A percentile compares a stretch with the other conserved stretches of the same genome.
These are phyloP conservation scores for Leishmania mexicana DNA, from an alignment of 208 protist genomes.

Conservation along the genomic window DNA sequence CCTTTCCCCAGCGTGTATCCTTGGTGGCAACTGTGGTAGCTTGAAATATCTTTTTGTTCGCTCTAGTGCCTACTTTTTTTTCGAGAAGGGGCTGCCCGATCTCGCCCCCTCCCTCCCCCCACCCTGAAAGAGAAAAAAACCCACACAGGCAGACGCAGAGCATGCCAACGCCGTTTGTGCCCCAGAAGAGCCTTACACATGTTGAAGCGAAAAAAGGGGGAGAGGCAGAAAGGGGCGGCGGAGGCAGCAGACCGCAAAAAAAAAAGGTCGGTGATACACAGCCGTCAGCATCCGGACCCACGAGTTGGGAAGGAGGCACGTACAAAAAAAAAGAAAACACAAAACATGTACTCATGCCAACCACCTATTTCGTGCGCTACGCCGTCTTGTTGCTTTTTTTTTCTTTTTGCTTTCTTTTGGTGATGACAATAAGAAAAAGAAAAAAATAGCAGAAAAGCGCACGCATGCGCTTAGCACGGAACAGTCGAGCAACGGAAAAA, in stretches of 20 bases:
- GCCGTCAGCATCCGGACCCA: not conserved
- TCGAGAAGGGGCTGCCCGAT: not conserved
- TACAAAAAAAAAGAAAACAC: not conserved
- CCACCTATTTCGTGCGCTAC: not conserved
- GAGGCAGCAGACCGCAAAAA: not conserved
- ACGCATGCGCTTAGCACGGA: not conserved
- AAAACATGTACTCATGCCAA: not conserved
- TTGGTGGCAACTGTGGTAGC: not conserved
- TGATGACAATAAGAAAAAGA: not conserved
- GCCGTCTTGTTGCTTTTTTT: not conserved
- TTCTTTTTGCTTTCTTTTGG: not conserved
- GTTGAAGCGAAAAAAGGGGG: not conserved
- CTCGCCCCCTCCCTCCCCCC: not conserved
- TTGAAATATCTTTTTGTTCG: not conserved
- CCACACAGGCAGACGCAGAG: not conserved
- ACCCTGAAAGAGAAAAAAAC: not conserved
- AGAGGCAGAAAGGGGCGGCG: not conserved
- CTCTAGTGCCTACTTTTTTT: not conserved
- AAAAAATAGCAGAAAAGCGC: not conserved
- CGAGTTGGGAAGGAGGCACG: not conserved
- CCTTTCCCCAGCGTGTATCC: not conserved
- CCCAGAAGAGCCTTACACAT: not conserved
- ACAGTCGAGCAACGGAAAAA: not conserved
- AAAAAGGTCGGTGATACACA: not conserved
- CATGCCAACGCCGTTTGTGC: not conserved